Percentiles rank a stretch among this genome's conserved stretches.
Evolutionary conservation across 2,329 filamentous ascomycete genomes (phyloP).

Genomic region (Stachybotrys chartarum): DNA sequence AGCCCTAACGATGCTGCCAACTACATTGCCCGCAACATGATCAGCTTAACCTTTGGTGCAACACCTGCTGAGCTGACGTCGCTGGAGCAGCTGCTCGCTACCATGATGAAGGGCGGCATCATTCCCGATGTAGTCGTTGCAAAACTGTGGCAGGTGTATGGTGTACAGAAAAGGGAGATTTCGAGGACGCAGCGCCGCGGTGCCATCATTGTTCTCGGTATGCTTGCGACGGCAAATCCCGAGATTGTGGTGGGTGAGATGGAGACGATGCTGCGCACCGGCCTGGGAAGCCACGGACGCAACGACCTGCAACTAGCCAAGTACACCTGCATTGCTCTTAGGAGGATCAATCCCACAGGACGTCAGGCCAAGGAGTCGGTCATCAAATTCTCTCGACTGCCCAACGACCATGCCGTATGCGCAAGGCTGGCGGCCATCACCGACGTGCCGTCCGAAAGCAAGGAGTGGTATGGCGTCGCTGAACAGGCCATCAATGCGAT

Average conservation of each 20-base stretch:
- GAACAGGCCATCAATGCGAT: conserved; percentile 96
- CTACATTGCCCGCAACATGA: conserved; percentile 97
- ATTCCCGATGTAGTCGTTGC: conserved; percentile 79
- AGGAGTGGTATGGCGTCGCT: conserved; percentile 93
- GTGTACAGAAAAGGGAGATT: conserved; percentile 87
- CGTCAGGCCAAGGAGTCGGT: conserved; percentile 69
- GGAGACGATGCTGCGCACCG: conserved; percentile 87
- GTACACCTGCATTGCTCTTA: conserved; percentile 89
- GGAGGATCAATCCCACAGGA: conserved; percentile 80
- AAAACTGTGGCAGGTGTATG: conserved; percentile 97
- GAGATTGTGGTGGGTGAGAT: conserved; percentile 93
- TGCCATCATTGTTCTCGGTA: conserved; percentile 91
- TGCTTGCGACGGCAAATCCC: conserved; percentile 88
- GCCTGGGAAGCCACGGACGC: conserved; percentile 72
- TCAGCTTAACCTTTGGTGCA: conserved; percentile 92
- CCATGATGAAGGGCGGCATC: conserved; percentile 93
- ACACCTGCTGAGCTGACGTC: conserved; percentile 93
- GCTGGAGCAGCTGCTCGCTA: conserved; percentile 86
- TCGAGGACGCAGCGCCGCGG: conserved; percentile 85
- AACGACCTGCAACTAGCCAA: conserved; percentile 84
- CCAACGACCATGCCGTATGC: conserved; percentile 88
- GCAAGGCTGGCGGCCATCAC: conserved; percentile 74
- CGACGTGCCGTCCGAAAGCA: conserved; percentile 79
- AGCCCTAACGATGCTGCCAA: conserved; percentile 85
- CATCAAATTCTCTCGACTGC: conserved; percentile 65